Conservation (phyloP, 352 stramenopile species). For the Phytophthora multivora region DNA sequence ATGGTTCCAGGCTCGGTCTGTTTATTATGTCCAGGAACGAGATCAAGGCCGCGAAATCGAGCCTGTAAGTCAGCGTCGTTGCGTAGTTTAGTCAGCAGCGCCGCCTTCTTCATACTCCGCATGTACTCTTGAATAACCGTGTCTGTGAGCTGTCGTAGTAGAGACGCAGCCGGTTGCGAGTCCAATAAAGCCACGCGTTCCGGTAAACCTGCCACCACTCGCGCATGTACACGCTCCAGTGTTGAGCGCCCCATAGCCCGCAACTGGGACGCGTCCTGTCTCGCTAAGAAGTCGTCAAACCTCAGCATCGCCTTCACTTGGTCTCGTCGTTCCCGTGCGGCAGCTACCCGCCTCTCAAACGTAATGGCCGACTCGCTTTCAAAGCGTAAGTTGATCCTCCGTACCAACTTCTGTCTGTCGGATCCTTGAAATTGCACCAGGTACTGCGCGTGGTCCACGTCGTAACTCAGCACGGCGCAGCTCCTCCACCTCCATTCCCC, state of each 20-base stretch:
- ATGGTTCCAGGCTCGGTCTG: slow-evolving; percentile 23
- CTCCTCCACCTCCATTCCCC: slow-evolving; percentile 85
- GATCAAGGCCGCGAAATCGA: slow-evolving; percentile 73
- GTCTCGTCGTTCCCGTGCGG: slow-evolving; percentile 65
- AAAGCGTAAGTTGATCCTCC: slow-evolving; percentile 93
- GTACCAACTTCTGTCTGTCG: slow-evolving; percentile 87
- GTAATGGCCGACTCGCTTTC: slow-evolving; percentile 67
- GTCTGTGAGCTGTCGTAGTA: slow-evolving; percentile 88
- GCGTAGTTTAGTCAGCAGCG: slow-evolving; percentile 71
- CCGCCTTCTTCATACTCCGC: slow-evolving; percentile 92
- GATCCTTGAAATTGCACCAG: slow-evolving; percentile 87
- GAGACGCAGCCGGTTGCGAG: slow-evolving; percentile 51
- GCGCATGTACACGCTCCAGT: slow-evolving; percentile 84
- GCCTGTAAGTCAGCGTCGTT: slow-evolving; percentile 59
- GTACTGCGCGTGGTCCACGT: slow-evolving; percentile 69
- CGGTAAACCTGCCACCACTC: slow-evolving; percentile 83
- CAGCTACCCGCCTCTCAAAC: slow-evolving; percentile 82
- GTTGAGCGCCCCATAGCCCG: slow-evolving; percentile 79
- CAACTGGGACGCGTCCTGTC: slow-evolving; percentile 74
- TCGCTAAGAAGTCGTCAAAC: slow-evolving; percentile 91
- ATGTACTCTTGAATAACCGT: slow-evolving; percentile 91
- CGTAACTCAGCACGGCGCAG: slow-evolving; percentile 70
- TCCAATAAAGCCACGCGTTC: slow-evolving; percentile 64
- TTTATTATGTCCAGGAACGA: slow-evolving; percentile 41
- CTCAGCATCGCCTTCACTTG: slow-evolving; percentile 86